Evolutionary conservation across 2,329 filamentous ascomycete genomes (phyloP).

Genomic region (Pyricularia pennisetigena): DNA sequence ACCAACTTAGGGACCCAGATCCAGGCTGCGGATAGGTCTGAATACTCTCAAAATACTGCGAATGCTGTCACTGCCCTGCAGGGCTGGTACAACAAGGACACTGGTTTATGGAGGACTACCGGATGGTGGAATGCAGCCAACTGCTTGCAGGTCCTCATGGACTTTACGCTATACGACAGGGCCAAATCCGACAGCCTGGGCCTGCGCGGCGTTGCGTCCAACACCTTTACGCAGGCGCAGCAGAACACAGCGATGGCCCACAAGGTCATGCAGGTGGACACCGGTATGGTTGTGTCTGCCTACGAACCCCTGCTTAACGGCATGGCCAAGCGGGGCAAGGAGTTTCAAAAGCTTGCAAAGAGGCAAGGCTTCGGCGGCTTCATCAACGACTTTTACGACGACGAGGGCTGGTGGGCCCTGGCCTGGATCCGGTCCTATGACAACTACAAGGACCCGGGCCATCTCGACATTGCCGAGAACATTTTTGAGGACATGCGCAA

Average conservation of each 20-base stretch:
- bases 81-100: constrained; percentile 47
- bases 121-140: constrained; percentile 73
- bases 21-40: constrained; percentile 5
- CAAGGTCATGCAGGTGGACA: constrained; percentile 23
- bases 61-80: constrained; percentile 37
- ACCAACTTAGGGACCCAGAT: neutral
- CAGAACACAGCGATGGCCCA: constrained; percentile 22
- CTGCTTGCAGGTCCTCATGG: constrained; percentile 49
- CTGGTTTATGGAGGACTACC: constrained; percentile 53
- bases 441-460: constrained; percentile 32
- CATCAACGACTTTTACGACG: constrained; percentile 48
- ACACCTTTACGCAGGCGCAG: constrained; percentile 36
- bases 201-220: constrained; percentile 29
- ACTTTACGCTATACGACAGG: constrained; percentile 32
- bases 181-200: constrained; percentile 24
- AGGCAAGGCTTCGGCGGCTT: constrained; percentile 30
- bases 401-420: constrained; percentile 55
- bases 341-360: neutral
- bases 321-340: neutral
- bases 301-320: constrained; percentile 19
- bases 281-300: constrained; percentile 25
- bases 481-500: constrained; percentile 46
- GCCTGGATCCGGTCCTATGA: constrained; percentile 47
- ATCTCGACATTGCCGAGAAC: constrained; percentile 37
- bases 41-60: constrained; percentile 23